These are phyloP conservation scores for Apiosordaria backusii DNA, from an alignment of 495 filamentous ascomycete species.

Conservation along the genomic window DNA sequence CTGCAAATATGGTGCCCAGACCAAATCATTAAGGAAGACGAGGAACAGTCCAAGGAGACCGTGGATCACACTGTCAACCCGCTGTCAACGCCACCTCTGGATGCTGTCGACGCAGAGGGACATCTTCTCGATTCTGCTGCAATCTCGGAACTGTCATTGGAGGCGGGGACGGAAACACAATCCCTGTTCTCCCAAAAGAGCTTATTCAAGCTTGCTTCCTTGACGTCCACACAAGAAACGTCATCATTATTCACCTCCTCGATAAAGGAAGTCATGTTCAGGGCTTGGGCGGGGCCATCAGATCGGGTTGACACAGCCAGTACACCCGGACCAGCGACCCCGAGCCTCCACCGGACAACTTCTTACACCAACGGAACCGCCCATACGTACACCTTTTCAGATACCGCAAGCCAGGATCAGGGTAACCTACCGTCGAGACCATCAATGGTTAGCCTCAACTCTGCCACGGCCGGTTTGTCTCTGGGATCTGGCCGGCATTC, in stretches of 20 bases:
- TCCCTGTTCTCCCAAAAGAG: conserved; percentile 90
- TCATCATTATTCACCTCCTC: conserved; percentile 81
- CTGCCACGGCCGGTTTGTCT: conserved; percentile 57
- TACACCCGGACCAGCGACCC: conserved; percentile 52
- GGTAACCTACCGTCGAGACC: conserved; percentile 45
- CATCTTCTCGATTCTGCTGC: conserved; percentile 68
- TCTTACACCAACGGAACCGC: conserved; percentile 56
- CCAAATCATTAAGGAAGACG: conserved; percentile 59
- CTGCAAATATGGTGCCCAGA: conserved; percentile 87
- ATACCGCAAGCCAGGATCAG: conserved; percentile 48
- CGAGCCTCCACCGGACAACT: conserved; percentile 54
- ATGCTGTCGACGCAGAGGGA: conserved; percentile 72
- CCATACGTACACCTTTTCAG: conserved; percentile 62
- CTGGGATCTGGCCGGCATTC: conserved; percentile 62
- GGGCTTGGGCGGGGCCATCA: conserved; percentile 82
- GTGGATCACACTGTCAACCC: conserved; percentile 65
- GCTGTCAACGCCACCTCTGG: conserved; percentile 71
- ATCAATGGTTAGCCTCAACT: conserved; percentile 46
- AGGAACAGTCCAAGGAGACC: conserved; percentile 40
- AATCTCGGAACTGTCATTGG: conserved; percentile 69
- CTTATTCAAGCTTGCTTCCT: conserved; percentile 66
- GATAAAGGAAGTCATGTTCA: conserved; percentile 78
- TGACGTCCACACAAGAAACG: conserved; percentile 80
- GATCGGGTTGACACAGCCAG: conserved; percentile 63
- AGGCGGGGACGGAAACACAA: conserved; percentile 71